Evolutionary conservation across 345 rosid species (phyloP), one percentile per base, ranked within the genome.

Genomic region (Hevea brasiliensis): DNA sequence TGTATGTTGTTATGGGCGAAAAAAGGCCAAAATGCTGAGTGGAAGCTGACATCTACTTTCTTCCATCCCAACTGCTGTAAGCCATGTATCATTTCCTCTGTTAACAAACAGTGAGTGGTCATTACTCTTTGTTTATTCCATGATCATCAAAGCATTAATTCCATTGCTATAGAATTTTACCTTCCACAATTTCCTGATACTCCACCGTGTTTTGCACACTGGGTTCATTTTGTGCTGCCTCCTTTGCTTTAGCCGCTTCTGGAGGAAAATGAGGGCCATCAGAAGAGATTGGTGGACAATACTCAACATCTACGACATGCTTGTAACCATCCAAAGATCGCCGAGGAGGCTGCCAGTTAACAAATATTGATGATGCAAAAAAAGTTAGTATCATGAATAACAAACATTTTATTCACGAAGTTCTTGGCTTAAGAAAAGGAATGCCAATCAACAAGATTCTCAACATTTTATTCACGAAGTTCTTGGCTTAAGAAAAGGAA

Each of bases 21-120:
- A 85, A 90, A 95, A 41, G 98, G 94, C 99, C 94, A 95, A 73
- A 89, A 77, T 0, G 99, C 81, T 0, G 98, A 92, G 77, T 91
- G 98, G 80, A 95, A 92, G 84, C 96, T 95, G 82, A 95, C 99
- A 74, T 92, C 99, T 2, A 94, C 94, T 82, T 92, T 94, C 75
- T 83, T 94, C 99, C 99, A 94, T 64, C 98, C 98, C 69, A 90
- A 56, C 68, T 82, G 91, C 84, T 95, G 96, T 78, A 95, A 76
- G 42, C 99, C 99, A 0, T 53, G 85, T 47, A 90, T 92, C 99
- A 92, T 95, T 82, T 92, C 98, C 85, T 95, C 99, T 94, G 89
- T 77, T 70, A 76, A 69, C 8, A 67, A 78, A 74, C 15, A 6
- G 61, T 70, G 37, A 44, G 44, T 20, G 21, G 41, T 47, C 24